A percentile compares a stretch with the other conserved stretches of the same genome.
Conservation (phyloP, 176 grass and related monocot species). For the Dendrocalamus sinicus region DNA sequence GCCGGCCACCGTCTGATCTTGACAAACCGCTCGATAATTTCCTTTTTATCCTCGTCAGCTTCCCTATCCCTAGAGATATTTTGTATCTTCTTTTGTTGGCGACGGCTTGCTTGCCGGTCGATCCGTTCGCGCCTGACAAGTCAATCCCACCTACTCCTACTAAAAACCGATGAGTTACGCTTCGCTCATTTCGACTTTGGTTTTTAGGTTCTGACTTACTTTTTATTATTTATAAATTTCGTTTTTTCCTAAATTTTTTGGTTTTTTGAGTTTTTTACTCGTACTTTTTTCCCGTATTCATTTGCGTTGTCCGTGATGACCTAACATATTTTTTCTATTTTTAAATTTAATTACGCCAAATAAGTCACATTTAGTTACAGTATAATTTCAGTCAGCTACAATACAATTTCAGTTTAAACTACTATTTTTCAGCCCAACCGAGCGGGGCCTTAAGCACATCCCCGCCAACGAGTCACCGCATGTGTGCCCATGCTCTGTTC, state of each 20-base stretch:
- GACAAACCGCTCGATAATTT: not conserved
- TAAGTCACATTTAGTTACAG: too few relatives aligned
- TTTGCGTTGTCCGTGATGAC: too few relatives aligned
- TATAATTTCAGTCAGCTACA: too few relatives aligned
- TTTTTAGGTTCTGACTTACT: accelerated
- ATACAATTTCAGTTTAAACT: too few relatives aligned
- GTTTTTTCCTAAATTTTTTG: too few relatives aligned
- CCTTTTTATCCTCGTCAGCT: constrained; percentile 3
- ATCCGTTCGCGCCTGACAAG: constrained; percentile 7
- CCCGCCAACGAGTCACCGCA: not conserved
- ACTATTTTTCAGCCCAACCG: too few relatives aligned
- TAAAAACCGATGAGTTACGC: not conserved
- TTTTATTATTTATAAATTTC: too few relatives aligned
- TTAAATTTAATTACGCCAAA: too few relatives aligned
- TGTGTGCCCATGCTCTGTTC: not conserved
- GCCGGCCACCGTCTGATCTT: too few relatives aligned
- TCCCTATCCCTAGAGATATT: not conserved
- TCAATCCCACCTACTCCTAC: not conserved
- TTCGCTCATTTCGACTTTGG: accelerated
- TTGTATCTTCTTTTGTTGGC: not conserved
- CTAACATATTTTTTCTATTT: too few relatives aligned
- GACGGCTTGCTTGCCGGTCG: not conserved
- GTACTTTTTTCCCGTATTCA: too few relatives aligned
- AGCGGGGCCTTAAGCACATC: not conserved
- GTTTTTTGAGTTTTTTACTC: too few relatives aligned